Evolutionary conservation across 768 basidiomycete species (phyloP).

Genomic region (Russula vinacea): DNA sequence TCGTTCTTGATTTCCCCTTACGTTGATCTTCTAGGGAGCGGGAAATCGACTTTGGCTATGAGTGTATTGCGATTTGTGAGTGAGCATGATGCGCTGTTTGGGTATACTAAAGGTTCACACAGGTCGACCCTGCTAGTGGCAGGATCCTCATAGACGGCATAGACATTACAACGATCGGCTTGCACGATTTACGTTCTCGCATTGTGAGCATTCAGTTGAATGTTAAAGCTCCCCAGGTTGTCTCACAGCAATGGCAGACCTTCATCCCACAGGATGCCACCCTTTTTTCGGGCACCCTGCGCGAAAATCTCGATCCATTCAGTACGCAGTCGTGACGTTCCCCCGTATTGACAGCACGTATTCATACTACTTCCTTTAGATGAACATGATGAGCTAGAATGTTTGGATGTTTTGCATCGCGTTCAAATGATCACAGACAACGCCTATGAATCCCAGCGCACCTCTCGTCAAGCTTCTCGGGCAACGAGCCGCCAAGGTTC

Average conservation of each 20-base stretch:
- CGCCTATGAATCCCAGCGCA: slow-evolving; percentile 46
- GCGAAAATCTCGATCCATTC: slow-evolving; percentile 76
- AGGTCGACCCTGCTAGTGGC: slow-evolving; percentile 75
- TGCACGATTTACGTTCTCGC: slow-evolving; percentile 78
- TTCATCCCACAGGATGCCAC: slow-evolving; percentile 75
- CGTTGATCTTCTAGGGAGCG: slow-evolving; percentile 49
- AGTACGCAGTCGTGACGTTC: slow-evolving; percentile 36
- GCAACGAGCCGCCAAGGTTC: slow-evolving; percentile 47
- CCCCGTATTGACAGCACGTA: not conserved
- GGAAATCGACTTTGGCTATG: slow-evolving; percentile 84
- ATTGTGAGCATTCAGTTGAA: slow-evolving; percentile 45
- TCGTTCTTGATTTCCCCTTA: slow-evolving; percentile 9
- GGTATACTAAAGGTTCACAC: not conserved
- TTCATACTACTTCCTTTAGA: slow-evolving; percentile 36
- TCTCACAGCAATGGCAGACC: slow-evolving; percentile 45
- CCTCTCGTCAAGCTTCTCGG: slow-evolving; percentile 49
- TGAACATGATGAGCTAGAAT: slow-evolving; percentile 77
- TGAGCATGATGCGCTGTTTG: slow-evolving; percentile 18
- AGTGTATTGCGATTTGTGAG: slow-evolving; percentile 76
- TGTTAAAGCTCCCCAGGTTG: not conserved
- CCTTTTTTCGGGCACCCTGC: slow-evolving; percentile 74
- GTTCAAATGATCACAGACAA: slow-evolving; percentile 70
- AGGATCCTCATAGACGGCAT: slow-evolving; percentile 83
- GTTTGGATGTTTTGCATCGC: slow-evolving; percentile 73
- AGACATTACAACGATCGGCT: slow-evolving; percentile 80